Base-by-base conservation (phyloP, 495 filamentous ascomycete genomes). In the Friedmanniomyces simplex region DNA sequence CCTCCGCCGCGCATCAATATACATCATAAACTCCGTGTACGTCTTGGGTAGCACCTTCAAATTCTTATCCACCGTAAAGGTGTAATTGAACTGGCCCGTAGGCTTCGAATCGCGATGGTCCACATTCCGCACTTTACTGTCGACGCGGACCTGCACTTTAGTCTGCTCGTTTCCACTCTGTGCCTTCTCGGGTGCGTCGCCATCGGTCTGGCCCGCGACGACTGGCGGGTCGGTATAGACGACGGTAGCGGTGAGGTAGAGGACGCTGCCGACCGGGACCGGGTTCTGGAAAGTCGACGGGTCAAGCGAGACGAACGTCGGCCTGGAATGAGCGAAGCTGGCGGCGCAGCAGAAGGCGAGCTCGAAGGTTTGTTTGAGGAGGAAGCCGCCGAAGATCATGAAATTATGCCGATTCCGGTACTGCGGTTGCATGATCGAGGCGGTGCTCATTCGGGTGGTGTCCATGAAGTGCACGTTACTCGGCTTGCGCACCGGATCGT, bases 341-440 rank as follows among this genome's bases (percentile, higher is more conserved):
- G 88, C 86, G n/a, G 83, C 86, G 67, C 86, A 89, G 69, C 84
- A 88, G 72, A 94, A 94, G n/a, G 88, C 87, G 0, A 94, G 77
- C 70, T 94, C 88, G 22, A 58, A 58, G 2, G 85, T 85, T 59
- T 85, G 80, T 67, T 89, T 89, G 0, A 94, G 76, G 0, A 91
- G 79, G 68, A 88, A 91, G 20, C 88, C 88, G 22, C 88, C 88
- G 65, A 91, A 94, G 50, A 94, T 89, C 87, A 89, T 90, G 73
- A 89, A 90, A 63, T 87, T 85, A 72, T 91, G 87, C 16, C 87
- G 76, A 69, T 91, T 91, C 30, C 88, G 82, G 66, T 88, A 82
- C 69, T 91, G 88, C 3, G 88, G 88, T 63, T 91, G 87, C 88
- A 94, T 94, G 57, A 94, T 89, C 63, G 79, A 79, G 5, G 87